Evolutionary conservation across 2,329 filamentous ascomycete genomes (phyloP).

Genomic region (Fusarium xylarioides): DNA sequence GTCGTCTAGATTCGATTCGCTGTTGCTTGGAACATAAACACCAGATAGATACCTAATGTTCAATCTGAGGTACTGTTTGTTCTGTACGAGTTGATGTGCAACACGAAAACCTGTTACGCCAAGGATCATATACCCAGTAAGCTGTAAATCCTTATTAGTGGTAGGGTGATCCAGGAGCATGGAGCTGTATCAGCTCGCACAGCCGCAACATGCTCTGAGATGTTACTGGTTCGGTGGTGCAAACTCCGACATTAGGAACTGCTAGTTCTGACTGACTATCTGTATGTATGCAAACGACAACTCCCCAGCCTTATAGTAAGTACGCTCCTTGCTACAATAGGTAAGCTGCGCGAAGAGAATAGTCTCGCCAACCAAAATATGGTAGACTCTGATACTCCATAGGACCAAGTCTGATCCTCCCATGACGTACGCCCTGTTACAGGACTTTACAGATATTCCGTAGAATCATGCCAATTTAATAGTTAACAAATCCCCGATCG

Average conservation of each 20-base stretch:
- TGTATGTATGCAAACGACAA: background rate
- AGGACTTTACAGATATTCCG: background rate
- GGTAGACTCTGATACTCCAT: background rate
- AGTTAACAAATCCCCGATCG: background rate
- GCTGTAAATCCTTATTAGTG: background rate
- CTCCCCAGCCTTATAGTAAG: background rate
- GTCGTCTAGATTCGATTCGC: background rate
- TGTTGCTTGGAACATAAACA: background rate
- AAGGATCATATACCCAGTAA: background rate
- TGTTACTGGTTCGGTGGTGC: background rate
- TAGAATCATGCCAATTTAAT: background rate
- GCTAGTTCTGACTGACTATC: background rate
- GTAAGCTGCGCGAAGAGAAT: conserved; percentile 3
- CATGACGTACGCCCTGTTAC: background rate
- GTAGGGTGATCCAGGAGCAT: background rate
- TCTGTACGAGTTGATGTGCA: background rate
- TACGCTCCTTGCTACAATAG: background rate
- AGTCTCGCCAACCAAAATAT: conserved; percentile 14
- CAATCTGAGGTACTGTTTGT: background rate
- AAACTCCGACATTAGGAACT: background rate
- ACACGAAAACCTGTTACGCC: background rate
- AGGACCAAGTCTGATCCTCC: background rate
- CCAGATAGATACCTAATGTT: background rate
- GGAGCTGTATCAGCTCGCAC: conserved; percentile 12
- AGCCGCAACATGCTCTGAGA: conserved; percentile 2